Percentiles rank a stretch among this genome's conserved stretches.
These are phyloP conservation scores for Sporothrix dimorphospora DNA, from an alignment of 2,329 filamentous ascomycete genomes.

Conservation along the genomic window DNA sequence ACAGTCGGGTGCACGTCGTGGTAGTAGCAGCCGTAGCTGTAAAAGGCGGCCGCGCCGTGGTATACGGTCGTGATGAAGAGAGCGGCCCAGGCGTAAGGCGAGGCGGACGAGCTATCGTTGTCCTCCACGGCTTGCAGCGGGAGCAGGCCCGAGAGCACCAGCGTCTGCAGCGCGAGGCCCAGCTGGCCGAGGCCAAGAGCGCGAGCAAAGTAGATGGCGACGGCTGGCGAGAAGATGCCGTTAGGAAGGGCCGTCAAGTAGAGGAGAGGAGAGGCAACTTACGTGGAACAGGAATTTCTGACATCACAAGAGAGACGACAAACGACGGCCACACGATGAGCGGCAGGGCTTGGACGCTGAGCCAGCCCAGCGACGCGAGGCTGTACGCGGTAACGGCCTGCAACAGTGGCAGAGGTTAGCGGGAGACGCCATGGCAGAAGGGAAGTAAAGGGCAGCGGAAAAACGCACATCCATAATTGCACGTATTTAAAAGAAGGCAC, in stretches of 20 bases:
- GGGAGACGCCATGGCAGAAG: not conserved
- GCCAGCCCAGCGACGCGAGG: slow-evolving; percentile 57
- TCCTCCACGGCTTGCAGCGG: slow-evolving; percentile 56
- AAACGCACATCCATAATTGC: slow-evolving; percentile 26
- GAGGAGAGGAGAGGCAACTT: not conserved
- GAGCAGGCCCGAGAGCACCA: slow-evolving; percentile 71
- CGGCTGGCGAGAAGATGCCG: slow-evolving; percentile 46
- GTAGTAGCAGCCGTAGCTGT: slow-evolving; percentile 70
- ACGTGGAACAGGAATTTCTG: slow-evolving; percentile 6
- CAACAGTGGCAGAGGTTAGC: not conserved
- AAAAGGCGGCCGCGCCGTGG: slow-evolving; percentile 65
- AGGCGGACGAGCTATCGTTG: slow-evolving; percentile 49
- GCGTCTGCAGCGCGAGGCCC: slow-evolving; percentile 62
- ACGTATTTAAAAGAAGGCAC: not conserved
- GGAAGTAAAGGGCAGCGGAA: not conserved
- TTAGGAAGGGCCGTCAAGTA: not conserved
- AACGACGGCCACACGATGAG: slow-evolving; percentile 54
- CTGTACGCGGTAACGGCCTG: slow-evolving; percentile 56
- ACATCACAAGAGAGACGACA: slow-evolving; percentile 49
- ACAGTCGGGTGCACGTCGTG: slow-evolving; percentile 60
- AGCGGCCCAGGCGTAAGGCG: slow-evolving; percentile 68
- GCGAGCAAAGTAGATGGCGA: slow-evolving; percentile 75
- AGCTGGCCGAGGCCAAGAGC: slow-evolving; percentile 70
- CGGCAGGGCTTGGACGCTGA: slow-evolving; percentile 51
- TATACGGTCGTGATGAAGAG: slow-evolving; percentile 68